Percentiles rank a stretch among this genome's conserved stretches.
Evolutionary conservation across 2,329 filamentous ascomycete species (phyloP).

Genomic region (Calonectria fujianensis): DNA sequence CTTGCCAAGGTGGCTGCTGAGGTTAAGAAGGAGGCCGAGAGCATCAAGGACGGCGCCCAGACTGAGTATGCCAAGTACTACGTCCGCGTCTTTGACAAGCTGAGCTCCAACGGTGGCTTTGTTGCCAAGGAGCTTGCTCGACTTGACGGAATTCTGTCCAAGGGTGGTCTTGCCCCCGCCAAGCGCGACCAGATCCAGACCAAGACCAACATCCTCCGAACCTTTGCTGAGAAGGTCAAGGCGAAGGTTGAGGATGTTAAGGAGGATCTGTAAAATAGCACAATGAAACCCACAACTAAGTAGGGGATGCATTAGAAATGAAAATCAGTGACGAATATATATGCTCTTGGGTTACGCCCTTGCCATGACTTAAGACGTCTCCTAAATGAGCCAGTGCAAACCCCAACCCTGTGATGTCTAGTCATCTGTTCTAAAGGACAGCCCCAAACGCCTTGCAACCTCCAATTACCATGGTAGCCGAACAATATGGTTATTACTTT

Average conservation of each 20-base stretch:
- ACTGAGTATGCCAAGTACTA: conserved; percentile 95
- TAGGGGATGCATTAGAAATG: conserved; percentile 39
- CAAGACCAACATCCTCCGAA: conserved; percentile 91
- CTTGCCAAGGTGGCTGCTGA: conserved; percentile 81
- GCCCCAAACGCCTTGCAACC: conserved; percentile 44
- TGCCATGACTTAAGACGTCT: conserved; percentile 44
- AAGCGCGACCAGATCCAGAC: conserved; percentile 92
- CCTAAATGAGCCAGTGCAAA: conserved; percentile 36
- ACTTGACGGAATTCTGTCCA: conserved; percentile 86
- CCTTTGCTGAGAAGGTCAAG: conserved; percentile 78
- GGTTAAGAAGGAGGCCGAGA: conserved; percentile 81
- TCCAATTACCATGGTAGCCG: neutral
- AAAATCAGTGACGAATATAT: conserved; percentile 43
- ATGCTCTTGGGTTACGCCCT: conserved; percentile 47
- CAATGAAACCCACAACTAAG: conserved; percentile 21
- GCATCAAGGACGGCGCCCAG: conserved; percentile 76
- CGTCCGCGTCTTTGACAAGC: conserved; percentile 91
- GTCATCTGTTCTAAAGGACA: conserved; percentile 42
- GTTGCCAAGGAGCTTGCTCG: conserved; percentile 90
- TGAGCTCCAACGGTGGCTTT: conserved; percentile 84
- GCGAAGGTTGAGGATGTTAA: conserved; percentile 77
- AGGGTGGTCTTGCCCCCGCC: conserved; percentile 88
- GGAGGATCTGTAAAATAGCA: conserved; percentile 60
- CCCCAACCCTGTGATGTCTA: conserved; percentile 41
- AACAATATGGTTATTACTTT: conserved; percentile 55